Evolutionary conservation across 495 filamentous ascomycete genomes (phyloP), one percentile per base, ranked within the genome.

Genomic region (Thermochaetoides thermophila): DNA sequence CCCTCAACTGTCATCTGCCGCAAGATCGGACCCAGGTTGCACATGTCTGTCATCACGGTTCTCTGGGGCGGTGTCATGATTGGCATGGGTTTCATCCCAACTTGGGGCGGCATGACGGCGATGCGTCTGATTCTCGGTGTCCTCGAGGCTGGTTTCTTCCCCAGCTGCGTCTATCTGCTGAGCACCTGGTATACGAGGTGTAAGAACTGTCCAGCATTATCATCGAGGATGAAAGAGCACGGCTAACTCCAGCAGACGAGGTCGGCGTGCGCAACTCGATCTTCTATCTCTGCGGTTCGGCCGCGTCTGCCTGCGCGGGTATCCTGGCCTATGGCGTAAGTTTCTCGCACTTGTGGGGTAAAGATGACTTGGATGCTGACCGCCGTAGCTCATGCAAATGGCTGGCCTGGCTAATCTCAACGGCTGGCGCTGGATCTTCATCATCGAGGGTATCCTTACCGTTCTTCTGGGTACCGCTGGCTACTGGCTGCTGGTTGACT

Each of bases 371-470:
- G 12, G 8, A 10, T 29, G 25, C 35, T 28, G 25, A 38, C 21
- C 0, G 13, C 0, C 7, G 2, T 20, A 55, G 52, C 46, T 79
- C 37, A 73, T 73, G 66, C 68, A 74, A 38, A 55, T 74, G 56
- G 44, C 57, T 10, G 69, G 68, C 28, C 43, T 53, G 0, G 49
- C 55, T 11, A 62, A 60, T 0, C 43, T 70, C 4, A 48, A 42
- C 13, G 76, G 76, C 17, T 80, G 76, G 76, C 50, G 68, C 27
- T 76, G 73, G 73, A 66, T 69, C 37, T 74, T 77, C 49, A 71
- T 76, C 44, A 63, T 76, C 12, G 69, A 77, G 38, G 70, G 70
- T 20, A 50, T 71, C 40, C 14, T 55, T 20, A 73, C 68, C 16
- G 55, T 59, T 5, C 30, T 55, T 1, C 56, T 73, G 20, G 66